Base-by-base conservation (phyloP, 768 basidiomycete species). In the Hebeloma cylindrosporum region DNA sequence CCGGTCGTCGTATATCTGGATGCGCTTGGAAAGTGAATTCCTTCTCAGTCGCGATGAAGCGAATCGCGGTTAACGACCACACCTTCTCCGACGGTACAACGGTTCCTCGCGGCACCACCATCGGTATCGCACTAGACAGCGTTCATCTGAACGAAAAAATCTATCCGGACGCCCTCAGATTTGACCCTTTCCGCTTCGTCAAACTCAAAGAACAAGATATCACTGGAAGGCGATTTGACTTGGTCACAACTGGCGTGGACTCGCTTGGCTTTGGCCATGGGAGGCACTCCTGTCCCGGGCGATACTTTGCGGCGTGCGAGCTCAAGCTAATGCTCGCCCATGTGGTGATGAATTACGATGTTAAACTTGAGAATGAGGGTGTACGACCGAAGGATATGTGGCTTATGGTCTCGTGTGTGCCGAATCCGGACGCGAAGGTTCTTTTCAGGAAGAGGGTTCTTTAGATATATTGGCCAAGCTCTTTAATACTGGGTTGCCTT, bases 281-380 rank as follows among this genome's bases (percentile, higher is more conserved):
- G 1, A 57, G 63, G 16, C 60, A 66, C 11, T 32, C 7, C 11
- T 51, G 64, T 34, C 67, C 70, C 5, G 67, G 73, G 14, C 65
- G 75, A 1, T 74, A 72, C 55, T 73, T 77, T 47, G 73, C 71
- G 2, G 63, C 70, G 0, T 56, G 47, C 5, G 69, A 70, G 47
- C 34, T 77, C 20, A 78, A 78, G 51, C 45, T 64, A 0, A 69
- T 78, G 62, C 43, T 80, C 30, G 73, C 75, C 0, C 63, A 74
- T 27, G 48, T 73, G 14, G 50, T 78, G 16, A 29, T 59, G 41
- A 61, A 64, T 33, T 74, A 69, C 47, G 72, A 72, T 49, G 49
- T 77, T 35, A 71, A 67, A 43, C 50, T 66, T 32, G 62, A 62
- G 27, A 28, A 53, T 2, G 61, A 59, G 13, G 59, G 57, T 9